These are phyloP conservation scores for Colletotrichum neosansevieriae DNA, from an alignment of 2,329 filamentous ascomycete species.

Conservation along the genomic window DNA sequence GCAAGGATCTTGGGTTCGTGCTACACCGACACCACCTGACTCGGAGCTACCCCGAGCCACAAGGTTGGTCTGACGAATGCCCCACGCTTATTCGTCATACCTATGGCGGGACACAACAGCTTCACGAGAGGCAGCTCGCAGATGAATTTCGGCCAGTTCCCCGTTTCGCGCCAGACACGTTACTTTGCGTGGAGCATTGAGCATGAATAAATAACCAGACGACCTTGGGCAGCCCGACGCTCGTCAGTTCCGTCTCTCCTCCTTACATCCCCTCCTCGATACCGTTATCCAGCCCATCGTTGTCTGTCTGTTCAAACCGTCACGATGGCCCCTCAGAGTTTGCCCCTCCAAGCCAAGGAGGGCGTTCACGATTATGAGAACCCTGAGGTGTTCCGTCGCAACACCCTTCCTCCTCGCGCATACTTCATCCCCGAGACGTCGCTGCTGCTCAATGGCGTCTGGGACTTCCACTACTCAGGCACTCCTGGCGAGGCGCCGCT, in stretches of 20 bases:
- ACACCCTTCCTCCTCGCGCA: slow-evolving; percentile 63
- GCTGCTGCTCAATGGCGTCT: slow-evolving; percentile 65
- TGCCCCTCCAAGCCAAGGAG: slow-evolving; percentile 50
- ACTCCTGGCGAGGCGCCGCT: slow-evolving; percentile 61
- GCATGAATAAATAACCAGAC: slow-evolving; percentile 32
- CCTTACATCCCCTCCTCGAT: neutral
- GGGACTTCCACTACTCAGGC: slow-evolving; percentile 66
- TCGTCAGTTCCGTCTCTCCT: neutral
- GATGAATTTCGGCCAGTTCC: slow-evolving; percentile 12
- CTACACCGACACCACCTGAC: slow-evolving; percentile 32
- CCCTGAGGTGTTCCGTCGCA: slow-evolving; percentile 64
- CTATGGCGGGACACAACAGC: slow-evolving; percentile 27
- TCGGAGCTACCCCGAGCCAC: slow-evolving; percentile 37
- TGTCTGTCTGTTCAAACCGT: slow-evolving; percentile 1
- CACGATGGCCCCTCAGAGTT: slow-evolving; percentile 44
- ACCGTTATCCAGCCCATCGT: neutral
- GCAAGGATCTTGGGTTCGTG: slow-evolving; percentile 24
- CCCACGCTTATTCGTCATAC: slow-evolving; percentile 35
- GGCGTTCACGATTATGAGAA: slow-evolving; percentile 62
- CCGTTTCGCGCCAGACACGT: slow-evolving; percentile 25
- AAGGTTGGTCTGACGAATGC: slow-evolving; percentile 4
- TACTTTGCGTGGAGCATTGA: slow-evolving; percentile 28
- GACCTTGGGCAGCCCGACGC: neutral
- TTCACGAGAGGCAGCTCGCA: slow-evolving; percentile 33
- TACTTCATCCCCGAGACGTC: slow-evolving; percentile 65